Base-by-base conservation (phyloP, 2,329 filamentous ascomycete genomes). In the Fusarium temperatum region DNA sequence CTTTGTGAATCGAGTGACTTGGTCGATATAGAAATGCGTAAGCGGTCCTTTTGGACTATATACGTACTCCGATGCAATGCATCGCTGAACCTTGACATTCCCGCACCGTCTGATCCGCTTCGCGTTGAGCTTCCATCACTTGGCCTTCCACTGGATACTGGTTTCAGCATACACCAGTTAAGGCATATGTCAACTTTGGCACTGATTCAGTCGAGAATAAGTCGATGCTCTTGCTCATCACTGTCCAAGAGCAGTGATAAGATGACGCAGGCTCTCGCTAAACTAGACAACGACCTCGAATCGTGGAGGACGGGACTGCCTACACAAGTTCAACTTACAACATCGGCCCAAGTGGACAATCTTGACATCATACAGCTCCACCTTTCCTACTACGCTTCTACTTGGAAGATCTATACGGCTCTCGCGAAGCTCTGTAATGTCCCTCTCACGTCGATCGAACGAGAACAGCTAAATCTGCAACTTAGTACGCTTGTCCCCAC, bases 111-210 rank as follows among this genome's bases (percentile, higher is more conserved):
- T 1, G 18, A 15, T 1, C 20, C 38, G 13, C 3, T 58, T 4
- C 2, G 1, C 12, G 5, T 28, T 9, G 55, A 48, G 9, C 41
- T 48, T 10, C 41, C 41, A 6, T 15, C n/a, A 12, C 30, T 28
- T 5, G 3, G 13, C 7, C 30, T 22, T 5, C 2, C 8, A 17
- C 0, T 2, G 15, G 30, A 17, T 4, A 2, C 10, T 22, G 5
- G 30, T 14, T 9, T 6, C 14, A 36, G 28, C 13, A 18, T 4
- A 32, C 3, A 38, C n/a, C 30, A 30, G 4, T 14, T 38, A 8
- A 14, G 14, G 18, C 6, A 48, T 4, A 36, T 48, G 41, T 36
- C 55, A 22, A n/a, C 18, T 5, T 5, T 58, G 5, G n/a, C 55
- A 35, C 14, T 15, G 0, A n/a, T 58, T 4, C 55, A 58, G 14